phyloP scores from a whole-genome alignment of 164 flowering plant genomes.

The Magnolia officinalis region DNA sequence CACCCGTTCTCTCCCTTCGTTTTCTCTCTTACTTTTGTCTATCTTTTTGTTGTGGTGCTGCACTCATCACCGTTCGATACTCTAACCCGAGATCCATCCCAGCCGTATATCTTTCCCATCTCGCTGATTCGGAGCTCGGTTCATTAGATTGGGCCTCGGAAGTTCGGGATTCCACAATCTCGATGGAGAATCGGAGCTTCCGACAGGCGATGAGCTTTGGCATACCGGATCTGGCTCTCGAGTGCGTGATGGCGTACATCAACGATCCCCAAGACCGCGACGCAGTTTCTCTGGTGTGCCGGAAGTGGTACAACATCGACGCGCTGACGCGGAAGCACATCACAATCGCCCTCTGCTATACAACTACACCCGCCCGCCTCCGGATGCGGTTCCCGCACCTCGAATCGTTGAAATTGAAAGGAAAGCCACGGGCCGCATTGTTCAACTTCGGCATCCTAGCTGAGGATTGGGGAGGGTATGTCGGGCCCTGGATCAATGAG shows the following conservation, averaged over 20 bases:
- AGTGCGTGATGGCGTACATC: slow-evolving; percentile 59
- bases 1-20: not conserved
- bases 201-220: slow-evolving; percentile 22
- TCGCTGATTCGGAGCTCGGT: not conserved
- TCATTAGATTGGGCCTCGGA: not conserved
- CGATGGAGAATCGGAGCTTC: slow-evolving; percentile 31
- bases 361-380: slow-evolving; percentile 59
- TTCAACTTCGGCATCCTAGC: slow-evolving; percentile 67
- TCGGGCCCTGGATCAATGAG: slow-evolving; percentile 72
- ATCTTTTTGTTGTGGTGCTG: not conserved
- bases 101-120: slow-evolving; percentile 4
- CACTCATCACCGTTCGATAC: not conserved
- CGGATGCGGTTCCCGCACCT: slow-evolving; percentile 51
- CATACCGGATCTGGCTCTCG: slow-evolving; percentile 51
- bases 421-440: slow-evolving; percentile 96
- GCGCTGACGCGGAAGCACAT: slow-evolving; percentile 69
- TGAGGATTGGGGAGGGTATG: slow-evolving; percentile 95
- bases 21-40: not conserved
- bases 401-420: slow-evolving; percentile 78
- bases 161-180: not conserved
- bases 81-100: not conserved
- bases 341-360: slow-evolving; percentile 82
- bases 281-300: slow-evolving; percentile 76
- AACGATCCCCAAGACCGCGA: slow-evolving; percentile 65
- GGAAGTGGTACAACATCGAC: slow-evolving; percentile 70